Evolutionary conservation across 306 rosid species (phyloP), one percentile per base, ranked within the genome.

Genomic region (Inga laurina): DNA sequence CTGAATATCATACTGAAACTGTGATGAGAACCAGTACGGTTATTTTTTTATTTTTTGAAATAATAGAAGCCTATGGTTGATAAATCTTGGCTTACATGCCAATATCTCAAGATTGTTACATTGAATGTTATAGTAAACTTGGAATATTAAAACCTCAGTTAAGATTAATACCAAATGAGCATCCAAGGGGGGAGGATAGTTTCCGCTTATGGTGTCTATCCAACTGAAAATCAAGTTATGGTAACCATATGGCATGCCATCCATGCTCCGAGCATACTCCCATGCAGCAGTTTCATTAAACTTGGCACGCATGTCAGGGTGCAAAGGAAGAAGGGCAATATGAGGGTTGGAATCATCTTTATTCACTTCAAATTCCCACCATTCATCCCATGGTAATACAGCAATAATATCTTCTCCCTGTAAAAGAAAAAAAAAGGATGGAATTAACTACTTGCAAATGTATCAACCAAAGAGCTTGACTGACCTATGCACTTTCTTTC

Each of bases 181-280:
- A 89, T 97, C 99, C 89, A 97, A 86, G 21, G 99, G 99, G 45
- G 99, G 98, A 24, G 99, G 99, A 85, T 92, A 97, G 84, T 97
- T 97, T 48, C 76, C 92, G 6, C 12, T 82, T 69, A 84, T 64
- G 71, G 99, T 97, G 83, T 97, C 99, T 80, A 97, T 97, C 99
- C 99, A 97, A 86, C 98, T 91, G 89, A 97, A 97, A 83, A 97
- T 90, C 97, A 97, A 39, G 87, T 97, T 97, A 85, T 97, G 99
- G 88, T 91, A 97, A 83, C 99, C 99, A 87, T 94, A 97, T 2
- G 97, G 97, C 76, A 87, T 85, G 41, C 97, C 98, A 39, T 61
- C 87, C 99, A 97, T 97, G 90, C 93, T 92, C 84, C 79, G 67
- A 30, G 91, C 99, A 80, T 91, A 97, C 89, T 97, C 98, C 99